These are phyloP conservation scores for Pseudocohnilembus persalinus DNA, from an alignment of 169 alveolate genomes.

Conservation along the genomic window DNA sequence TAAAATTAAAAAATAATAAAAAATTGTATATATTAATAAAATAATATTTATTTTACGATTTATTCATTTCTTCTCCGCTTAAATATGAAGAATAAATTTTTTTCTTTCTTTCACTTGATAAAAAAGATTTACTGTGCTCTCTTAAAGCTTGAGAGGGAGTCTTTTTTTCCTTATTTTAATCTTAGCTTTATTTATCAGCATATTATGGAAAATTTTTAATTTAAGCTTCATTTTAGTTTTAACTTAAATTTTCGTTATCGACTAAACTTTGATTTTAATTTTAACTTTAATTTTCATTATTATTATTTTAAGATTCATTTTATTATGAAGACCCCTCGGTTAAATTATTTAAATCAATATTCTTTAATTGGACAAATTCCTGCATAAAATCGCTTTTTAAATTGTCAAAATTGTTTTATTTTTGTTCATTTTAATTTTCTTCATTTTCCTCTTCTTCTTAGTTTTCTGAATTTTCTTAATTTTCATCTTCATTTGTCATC, in stretches of 20 bases:
- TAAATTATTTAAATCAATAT: no score
- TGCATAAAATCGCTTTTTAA: neutral
- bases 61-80: neutral
- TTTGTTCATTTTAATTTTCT: neutral
- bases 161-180: neutral
- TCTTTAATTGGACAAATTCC: neutral
- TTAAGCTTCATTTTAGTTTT: no score
- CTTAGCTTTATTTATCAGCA: no score
- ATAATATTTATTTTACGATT: neutral
- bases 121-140: neutral
- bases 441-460: neutral
- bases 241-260: no score
- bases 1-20: no score
- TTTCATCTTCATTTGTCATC: neutral
- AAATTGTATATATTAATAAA: no score
- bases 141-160: neutral
- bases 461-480: neutral
- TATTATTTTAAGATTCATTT: no score
- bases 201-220: no score
- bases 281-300: no score
- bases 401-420: neutral
- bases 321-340: no score
- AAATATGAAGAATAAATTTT: neutral
- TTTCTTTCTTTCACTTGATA: neutral
- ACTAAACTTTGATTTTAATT: no score